Conservation (phyloP, 2,329 filamentous ascomycete species). For the Trichoderma polysporum region DNA sequence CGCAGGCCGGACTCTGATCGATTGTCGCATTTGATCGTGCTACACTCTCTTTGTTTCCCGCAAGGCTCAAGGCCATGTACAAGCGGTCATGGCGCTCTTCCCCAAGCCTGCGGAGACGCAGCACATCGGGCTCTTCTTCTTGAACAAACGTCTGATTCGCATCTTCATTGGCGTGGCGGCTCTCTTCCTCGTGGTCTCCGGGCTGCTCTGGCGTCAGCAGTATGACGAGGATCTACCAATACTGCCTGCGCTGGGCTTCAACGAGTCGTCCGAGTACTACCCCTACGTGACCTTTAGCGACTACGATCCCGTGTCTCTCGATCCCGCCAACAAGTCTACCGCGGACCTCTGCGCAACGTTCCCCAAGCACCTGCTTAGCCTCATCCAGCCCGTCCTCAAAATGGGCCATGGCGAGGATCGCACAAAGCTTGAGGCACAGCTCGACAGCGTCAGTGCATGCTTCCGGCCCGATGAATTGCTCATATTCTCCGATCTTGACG, state of each 20-base stretch:
- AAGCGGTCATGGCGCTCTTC: slow-evolving; percentile 19
- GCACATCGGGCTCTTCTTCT: slow-evolving; percentile 25
- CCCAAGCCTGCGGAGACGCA: slow-evolving; percentile 18
- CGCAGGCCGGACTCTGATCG: neutral
- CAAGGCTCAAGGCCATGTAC: slow-evolving; percentile 9
- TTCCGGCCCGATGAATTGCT: slow-evolving; percentile 43
- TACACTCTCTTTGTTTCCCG: neutral
- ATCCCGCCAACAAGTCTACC: slow-evolving; percentile 28
- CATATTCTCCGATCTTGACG: slow-evolving; percentile 52
- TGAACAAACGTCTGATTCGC: slow-evolving; percentile 36
- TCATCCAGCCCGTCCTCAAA: slow-evolving; percentile 37
- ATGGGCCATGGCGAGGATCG: slow-evolving; percentile 34
- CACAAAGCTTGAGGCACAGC: slow-evolving; percentile 41
- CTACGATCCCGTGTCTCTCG: slow-evolving; percentile 33
- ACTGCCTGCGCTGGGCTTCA: neutral
- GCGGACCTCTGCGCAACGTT: slow-evolving; percentile 35
- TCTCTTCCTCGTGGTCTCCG: slow-evolving; percentile 28
- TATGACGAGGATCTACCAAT: neutral
- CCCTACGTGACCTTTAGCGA: slow-evolving; percentile 32
- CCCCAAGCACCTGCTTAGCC: slow-evolving; percentile 33
- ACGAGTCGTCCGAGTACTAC: slow-evolving; percentile 24
- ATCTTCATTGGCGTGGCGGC: slow-evolving; percentile 28
- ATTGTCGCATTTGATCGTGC: neutral
- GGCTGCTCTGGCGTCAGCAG: slow-evolving; percentile 27
- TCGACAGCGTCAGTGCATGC: slow-evolving; percentile 54